These are phyloP conservation scores for Moniliella sp. DNA, from an alignment of 1,284 basidiomycete genomes.

Conservation along the genomic window DNA sequence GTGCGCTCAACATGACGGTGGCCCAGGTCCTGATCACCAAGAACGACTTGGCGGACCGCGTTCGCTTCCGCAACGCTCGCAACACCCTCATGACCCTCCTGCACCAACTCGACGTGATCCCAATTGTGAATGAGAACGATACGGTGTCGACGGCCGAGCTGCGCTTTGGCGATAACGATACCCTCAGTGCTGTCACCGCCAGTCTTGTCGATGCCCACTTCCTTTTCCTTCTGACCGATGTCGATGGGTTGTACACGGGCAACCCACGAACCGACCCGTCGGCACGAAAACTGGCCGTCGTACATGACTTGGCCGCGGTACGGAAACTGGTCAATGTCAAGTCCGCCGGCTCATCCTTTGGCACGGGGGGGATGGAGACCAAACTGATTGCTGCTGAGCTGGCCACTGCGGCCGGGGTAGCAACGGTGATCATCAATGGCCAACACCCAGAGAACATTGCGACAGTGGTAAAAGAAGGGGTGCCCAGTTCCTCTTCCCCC, in stretches of 20 bases:
- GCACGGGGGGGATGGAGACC: constrained; percentile 96
- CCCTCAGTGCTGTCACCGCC: constrained; percentile 81
- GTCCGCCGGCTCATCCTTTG: constrained; percentile 72
- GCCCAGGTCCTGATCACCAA: constrained; percentile 83
- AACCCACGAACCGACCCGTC: constrained; percentile 74
- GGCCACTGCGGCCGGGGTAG: constrained; percentile 82
- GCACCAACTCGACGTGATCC: constrained; percentile 17
- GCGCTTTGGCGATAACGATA: constrained; percentile 98
- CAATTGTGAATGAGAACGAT: constrained; percentile 33
- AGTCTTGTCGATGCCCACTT: constrained; percentile 94
- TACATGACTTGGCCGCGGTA: constrained; percentile 60
- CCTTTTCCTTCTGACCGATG: constrained; percentile 84
- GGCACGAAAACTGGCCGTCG: constrained; percentile 58
- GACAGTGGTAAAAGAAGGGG: constrained; percentile 46
- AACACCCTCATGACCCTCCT: constrained; percentile 26
- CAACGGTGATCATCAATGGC: constrained; percentile 50
- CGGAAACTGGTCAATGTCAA: constrained; percentile 69
- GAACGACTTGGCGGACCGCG: constrained; percentile 69
- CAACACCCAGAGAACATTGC: constrained; percentile 54
- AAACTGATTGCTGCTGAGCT: constrained; percentile 95
- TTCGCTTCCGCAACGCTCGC: constrained; percentile 23
- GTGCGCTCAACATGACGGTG: constrained; percentile 74
- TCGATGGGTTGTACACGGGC: constrained; percentile 81
- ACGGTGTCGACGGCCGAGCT: constrained; percentile 47
- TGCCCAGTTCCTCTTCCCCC: no score